These are phyloP conservation scores for Rhodosporidiobolus odoratus DNA, from an alignment of 768 basidiomycete species.

Conservation along the genomic window DNA sequence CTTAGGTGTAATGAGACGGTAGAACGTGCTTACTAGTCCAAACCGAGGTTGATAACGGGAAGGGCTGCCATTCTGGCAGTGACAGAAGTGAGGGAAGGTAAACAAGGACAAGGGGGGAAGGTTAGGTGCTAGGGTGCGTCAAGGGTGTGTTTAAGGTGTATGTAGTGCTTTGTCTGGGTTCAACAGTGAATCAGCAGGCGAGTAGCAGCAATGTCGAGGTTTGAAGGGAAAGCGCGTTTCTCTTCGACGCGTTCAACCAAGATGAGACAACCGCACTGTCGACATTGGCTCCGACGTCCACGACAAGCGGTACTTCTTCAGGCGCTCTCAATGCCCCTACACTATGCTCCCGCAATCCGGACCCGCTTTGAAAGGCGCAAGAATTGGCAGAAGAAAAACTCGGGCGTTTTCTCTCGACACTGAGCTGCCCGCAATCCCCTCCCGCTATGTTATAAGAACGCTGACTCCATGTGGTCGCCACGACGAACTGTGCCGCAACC, in stretches of 20 bases:
- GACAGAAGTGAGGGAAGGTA: neutral
- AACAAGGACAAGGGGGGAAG: neutral
- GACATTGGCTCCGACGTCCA: too few species aligned
- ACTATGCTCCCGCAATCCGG: too few species aligned
- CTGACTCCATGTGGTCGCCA: too few species aligned
- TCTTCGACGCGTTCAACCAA: neutral
- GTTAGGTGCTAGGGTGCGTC: neutral
- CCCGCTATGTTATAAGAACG: too few species aligned
- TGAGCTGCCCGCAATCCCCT: too few species aligned
- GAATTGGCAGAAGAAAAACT: too few species aligned
- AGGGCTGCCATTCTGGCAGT: conserved; percentile 30
- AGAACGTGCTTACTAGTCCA: conserved; percentile 33
- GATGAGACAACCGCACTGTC: too few species aligned
- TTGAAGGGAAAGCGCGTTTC: neutral
- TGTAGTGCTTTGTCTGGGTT: neutral
- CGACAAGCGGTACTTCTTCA: too few species aligned
- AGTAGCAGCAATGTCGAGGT: neutral
- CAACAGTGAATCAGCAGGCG: neutral
- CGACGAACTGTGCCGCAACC: too few species aligned
- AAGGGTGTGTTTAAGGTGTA: neutral
- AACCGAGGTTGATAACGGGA: conserved; percentile 36
- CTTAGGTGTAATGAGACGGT: neutral
- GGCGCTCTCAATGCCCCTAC: too few species aligned
- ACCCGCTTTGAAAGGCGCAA: too few species aligned
- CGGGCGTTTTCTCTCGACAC: too few species aligned